phyloP scores from a whole-genome alignment of 345 rosid genomes.

The Trapa bicornis region DNA sequence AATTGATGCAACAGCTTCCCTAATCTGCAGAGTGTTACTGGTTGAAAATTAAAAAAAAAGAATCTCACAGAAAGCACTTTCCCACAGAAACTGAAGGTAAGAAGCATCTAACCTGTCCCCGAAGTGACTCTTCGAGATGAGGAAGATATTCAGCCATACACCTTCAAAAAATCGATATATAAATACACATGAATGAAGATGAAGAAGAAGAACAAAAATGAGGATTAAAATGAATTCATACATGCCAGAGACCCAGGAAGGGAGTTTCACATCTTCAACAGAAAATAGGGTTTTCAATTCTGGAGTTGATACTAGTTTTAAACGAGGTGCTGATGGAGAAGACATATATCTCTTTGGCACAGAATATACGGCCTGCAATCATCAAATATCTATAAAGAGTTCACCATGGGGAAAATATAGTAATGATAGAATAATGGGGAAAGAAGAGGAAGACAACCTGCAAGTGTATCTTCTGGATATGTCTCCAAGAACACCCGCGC shows the following conservation, averaged over 20 bases:
- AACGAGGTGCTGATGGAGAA: constrained; percentile 69
- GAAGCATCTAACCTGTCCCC: constrained; percentile 52
- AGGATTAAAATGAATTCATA: constrained; percentile 18
- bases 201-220: constrained; percentile 3
- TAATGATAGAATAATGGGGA: background rate
- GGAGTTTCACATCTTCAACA: constrained; percentile 83
- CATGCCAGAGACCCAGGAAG: constrained; percentile 90
- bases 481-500: constrained; percentile 77
- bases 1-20: constrained; percentile 64
- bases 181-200: background rate
- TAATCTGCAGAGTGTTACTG: constrained; percentile 25
- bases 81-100: background rate
- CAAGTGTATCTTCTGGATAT: constrained; percentile 73
- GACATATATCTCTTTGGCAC: constrained; percentile 58
- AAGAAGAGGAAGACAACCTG: constrained; percentile 47
- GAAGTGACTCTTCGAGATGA: constrained; percentile 71
- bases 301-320: constrained; percentile 56
- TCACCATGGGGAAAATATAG: background rate
- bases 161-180: constrained; percentile 34
- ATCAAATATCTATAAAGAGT: constrained; percentile 7
- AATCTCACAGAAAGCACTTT: background rate
- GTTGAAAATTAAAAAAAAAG: background rate
- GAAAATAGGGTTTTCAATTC: constrained; percentile 59
- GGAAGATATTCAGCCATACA: constrained; percentile 99
- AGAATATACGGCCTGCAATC: constrained; percentile 70